Base-by-base conservation (phyloP, 805 yeast species). In the Yarrowia keelungensis region DNA sequence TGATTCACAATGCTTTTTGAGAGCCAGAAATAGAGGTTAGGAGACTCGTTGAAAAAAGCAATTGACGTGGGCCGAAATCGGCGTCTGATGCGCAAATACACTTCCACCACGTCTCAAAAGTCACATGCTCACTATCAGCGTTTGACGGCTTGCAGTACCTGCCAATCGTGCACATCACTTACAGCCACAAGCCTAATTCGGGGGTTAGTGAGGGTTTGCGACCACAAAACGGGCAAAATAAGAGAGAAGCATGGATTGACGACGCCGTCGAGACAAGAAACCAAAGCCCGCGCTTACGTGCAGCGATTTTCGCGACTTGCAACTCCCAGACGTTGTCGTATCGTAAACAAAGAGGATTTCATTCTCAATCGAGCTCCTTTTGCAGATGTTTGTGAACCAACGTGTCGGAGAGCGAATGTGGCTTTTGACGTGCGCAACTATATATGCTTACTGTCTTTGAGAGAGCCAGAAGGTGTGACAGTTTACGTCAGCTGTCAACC, bases 111-210 rank as follows among this genome's bases (percentile, higher is more conserved):
- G 35, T 47, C 50, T 16, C 35, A 14, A 47, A 47, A 49, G 53
- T 35, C 56, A 51, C 56, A 35, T 51, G 56, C 26, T 16, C 42
- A n/a, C n/a, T 51, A 51, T 51, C 56, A 49, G 53, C 39, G 39
- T 49, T 49, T 49, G 53, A 15, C 36, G 14, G 39, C 39, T 49
- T 51, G 42, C 41, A 36, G 56, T 51, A 16, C 56, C 56, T 51
- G 56, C 42, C 39, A 35, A 51, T 51, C 56, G 3, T 51, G 56
- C 56, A 36, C 56, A 51, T 51, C 56, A n/a, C 10, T 50, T 50
- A 36, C 56, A 51, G 56, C 56, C 56, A 51, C 56, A 35, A 36
- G 11, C 36, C 39, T 26, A 47, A 22, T 22, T 11, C 12, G 51
- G 51, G 38, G 11, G 32, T 26, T 26, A 26, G 35, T 15, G 14